Conservation (phyloP, 208 protist genomes). For the Trypanosoma platydactyli region DNA sequence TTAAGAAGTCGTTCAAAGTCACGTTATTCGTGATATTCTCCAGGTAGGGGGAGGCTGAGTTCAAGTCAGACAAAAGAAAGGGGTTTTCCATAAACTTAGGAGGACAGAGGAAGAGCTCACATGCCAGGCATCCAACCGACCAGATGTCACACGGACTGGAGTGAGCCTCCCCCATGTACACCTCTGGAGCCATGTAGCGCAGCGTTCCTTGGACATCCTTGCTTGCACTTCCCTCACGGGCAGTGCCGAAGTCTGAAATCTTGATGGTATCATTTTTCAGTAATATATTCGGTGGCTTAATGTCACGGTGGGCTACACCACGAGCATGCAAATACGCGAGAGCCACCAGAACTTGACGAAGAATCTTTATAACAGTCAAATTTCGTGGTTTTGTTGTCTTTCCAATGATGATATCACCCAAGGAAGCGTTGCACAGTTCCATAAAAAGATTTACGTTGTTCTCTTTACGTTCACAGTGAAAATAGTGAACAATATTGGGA, state of each 20-base stretch:
- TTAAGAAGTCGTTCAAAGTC: constrained; percentile 69
- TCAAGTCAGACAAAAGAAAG: constrained; percentile 63
- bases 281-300: constrained; percentile 98
- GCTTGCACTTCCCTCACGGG: constrained; percentile 59
- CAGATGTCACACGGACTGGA: constrained; percentile 90
- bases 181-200: constrained; percentile 93
- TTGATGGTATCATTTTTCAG: constrained; percentile 92
- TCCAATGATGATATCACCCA: constrained; percentile 76
- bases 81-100: constrained; percentile 79
- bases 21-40: constrained; percentile 54
- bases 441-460: constrained; percentile 91
- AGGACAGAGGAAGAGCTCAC: constrained; percentile 84
- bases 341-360: constrained; percentile 94
- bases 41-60: constrained; percentile 45
- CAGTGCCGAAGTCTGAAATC: constrained; percentile 97
- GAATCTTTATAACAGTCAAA: constrained; percentile 75
- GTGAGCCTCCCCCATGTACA: constrained; percentile 82
- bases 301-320: constrained; percentile 97
- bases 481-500: constrained; percentile 93
- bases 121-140: constrained; percentile 90
- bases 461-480: constrained; percentile 88
- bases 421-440: constrained; percentile 87
- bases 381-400: constrained; percentile 50
- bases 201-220: constrained; percentile 90
- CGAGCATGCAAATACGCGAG: constrained; percentile 97